Evolutionary conservation across 2,329 filamentous ascomycete genomes (phyloP).

Genomic region (Chaetomium sp.): DNA sequence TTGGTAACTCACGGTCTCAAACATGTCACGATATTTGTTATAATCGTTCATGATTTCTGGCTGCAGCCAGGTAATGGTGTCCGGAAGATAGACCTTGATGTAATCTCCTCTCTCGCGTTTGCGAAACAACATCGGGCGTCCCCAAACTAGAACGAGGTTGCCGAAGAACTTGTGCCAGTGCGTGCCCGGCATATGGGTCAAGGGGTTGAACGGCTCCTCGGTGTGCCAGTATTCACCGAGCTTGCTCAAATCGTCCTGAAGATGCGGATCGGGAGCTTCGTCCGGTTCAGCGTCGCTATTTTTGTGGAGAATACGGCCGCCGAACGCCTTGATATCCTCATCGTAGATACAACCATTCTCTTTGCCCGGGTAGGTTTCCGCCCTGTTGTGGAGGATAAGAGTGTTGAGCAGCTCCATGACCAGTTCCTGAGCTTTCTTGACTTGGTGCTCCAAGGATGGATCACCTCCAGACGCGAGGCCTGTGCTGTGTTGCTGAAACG

Average conservation of each 20-base stretch:
- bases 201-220: slow-evolving; percentile 9
- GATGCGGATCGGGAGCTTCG: slow-evolving; percentile 1
- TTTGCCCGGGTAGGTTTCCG: slow-evolving; percentile 13
- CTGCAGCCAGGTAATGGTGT: slow-evolving; percentile 5
- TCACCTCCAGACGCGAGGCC: slow-evolving; percentile 13
- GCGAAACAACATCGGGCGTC: slow-evolving; percentile 4
- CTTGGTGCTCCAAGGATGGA: slow-evolving; percentile 10
- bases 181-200: slow-evolving; percentile 16
- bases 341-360: slow-evolving; percentile 10
- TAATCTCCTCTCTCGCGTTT: neutral
- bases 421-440: slow-evolving; percentile 10
- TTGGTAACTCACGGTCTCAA: slow-evolving; percentile 9
- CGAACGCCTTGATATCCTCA: slow-evolving; percentile 9
- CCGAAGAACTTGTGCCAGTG: slow-evolving; percentile 19
- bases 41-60: slow-evolving; percentile 2
- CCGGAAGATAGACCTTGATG: slow-evolving; percentile 5
- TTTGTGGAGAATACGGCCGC: slow-evolving; percentile 8
- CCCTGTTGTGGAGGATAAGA: slow-evolving; percentile 7
- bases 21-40: slow-evolving; percentile 3
- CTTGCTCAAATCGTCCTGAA: slow-evolving; percentile 1
- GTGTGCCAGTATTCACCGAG: slow-evolving; percentile 9
- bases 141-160: slow-evolving; percentile 1
- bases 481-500: slow-evolving; percentile 8
- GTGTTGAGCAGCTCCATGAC: slow-evolving; percentile 9
- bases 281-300: neutral